Evolutionary conservation across 202 grass and related monocot genomes (phyloP).

Genomic region (Schoenoplectus triqueter): DNA sequence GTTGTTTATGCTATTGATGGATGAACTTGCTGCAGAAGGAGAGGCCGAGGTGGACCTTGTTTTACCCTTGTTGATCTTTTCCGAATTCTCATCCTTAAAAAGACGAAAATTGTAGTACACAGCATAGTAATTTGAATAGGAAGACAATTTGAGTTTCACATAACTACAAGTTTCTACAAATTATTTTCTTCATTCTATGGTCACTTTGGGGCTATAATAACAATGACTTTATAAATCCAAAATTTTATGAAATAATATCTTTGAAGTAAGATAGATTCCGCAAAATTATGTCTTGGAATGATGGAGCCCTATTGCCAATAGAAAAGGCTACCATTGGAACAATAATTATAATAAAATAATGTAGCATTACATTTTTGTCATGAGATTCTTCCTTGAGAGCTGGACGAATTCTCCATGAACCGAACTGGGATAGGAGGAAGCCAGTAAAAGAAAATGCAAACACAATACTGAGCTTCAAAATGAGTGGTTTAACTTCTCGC

Average conservation of each 20-base stretch:
- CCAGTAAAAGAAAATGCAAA: slow-evolving; percentile 40
- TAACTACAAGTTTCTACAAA: background rate
- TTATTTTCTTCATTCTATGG: background rate
- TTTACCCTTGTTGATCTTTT: slow-evolving; percentile 60
- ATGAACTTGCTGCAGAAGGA: slow-evolving; percentile 44
- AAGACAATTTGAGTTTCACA: background rate
- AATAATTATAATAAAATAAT: background rate
- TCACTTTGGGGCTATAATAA: background rate
- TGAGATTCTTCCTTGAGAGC: slow-evolving; percentile 25
- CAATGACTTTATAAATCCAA: background rate
- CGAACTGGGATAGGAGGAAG: slow-evolving; percentile 37
- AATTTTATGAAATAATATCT: background rate
- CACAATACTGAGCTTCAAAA: slow-evolving; percentile 40
- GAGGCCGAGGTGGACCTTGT: slow-evolving; percentile 14
- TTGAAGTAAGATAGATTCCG: slow-evolving; percentile 20
- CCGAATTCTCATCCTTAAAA: slow-evolving; percentile 61
- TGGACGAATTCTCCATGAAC: slow-evolving; percentile 31
- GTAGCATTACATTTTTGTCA: slow-evolving; percentile 31
- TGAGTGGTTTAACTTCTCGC: slow-evolving; percentile 34
- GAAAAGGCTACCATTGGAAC: background rate
- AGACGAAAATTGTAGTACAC: background rate
- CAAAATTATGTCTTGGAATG: slow-evolving; percentile 30
- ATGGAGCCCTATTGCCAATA: slow-evolving; percentile 10
- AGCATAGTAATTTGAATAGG: slow-evolving; percentile 3
- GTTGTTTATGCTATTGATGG: slow-evolving; percentile 40